These are phyloP conservation scores for Huntiella moniliformis DNA, from an alignment of 2,329 filamentous ascomycete genomes.

Conservation along the genomic window DNA sequence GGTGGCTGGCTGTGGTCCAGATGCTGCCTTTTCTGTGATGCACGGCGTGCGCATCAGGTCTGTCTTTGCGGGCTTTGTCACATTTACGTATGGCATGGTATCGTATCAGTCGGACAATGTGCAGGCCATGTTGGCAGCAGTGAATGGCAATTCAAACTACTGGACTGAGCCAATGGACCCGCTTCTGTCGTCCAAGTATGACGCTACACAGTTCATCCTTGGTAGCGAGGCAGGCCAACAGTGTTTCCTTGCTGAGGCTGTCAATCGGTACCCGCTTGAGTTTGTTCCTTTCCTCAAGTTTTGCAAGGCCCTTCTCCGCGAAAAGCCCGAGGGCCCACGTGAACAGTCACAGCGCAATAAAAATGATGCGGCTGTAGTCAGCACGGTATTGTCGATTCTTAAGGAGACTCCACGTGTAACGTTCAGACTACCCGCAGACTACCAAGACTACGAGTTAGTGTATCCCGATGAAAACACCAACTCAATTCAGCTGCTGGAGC, in stretches of 20 bases:
- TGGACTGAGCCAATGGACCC: constrained; percentile 3
- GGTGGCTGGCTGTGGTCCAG: constrained; percentile 26
- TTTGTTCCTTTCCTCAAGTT: constrained; percentile 18
- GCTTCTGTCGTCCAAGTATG: constrained; percentile 13
- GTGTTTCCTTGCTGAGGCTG: constrained; percentile 11
- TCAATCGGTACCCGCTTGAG: constrained; percentile 23
- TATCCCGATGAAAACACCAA: constrained; percentile 78
- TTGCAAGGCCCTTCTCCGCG: constrained; percentile 20
- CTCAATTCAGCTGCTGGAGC: constrained; percentile 46
- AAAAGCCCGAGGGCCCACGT: not conserved
- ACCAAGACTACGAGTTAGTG: constrained; percentile 56
- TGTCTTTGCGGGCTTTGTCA: constrained; percentile 51
- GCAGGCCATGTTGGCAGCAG: constrained; percentile 42
- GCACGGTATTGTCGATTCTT: constrained; percentile 41
- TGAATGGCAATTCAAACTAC: constrained; percentile 24
- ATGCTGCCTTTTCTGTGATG: constrained; percentile 31
- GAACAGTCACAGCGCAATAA: not conserved
- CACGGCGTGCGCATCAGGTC: constrained; percentile 44
- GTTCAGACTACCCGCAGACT: constrained; percentile 51
- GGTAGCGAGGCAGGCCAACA: constrained; percentile 35
- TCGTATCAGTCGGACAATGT: constrained; percentile 58
- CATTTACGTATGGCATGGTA: constrained; percentile 45
- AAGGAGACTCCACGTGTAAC: constrained; percentile 57
- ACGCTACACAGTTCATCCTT: constrained; percentile 26
- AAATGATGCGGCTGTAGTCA: constrained; percentile 2